Conservation (phyloP, 2,329 filamentous ascomycete species). For the Xylaria sp. region DNA sequence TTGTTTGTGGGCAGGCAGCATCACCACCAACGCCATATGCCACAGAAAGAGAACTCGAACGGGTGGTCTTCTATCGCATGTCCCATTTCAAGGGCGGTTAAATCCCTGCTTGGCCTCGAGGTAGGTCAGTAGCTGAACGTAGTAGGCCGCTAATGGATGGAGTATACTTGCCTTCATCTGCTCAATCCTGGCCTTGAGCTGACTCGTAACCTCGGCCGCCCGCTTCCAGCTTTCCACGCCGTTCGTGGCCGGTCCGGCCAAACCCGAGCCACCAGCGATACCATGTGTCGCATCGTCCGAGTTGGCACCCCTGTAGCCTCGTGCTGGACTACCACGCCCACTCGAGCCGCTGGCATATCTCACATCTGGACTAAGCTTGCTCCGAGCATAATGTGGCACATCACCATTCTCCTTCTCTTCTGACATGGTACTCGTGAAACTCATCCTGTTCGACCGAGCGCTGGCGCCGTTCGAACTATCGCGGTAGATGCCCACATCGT, state of each 20-base stretch:
- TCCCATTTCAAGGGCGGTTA: slow-evolving; percentile 46
- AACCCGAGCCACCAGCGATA: slow-evolving; percentile 29
- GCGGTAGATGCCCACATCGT: slow-evolving; percentile 66
- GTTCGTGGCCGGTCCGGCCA: slow-evolving; percentile 43
- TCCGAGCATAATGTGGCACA: slow-evolving; percentile 50
- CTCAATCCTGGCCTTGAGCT: slow-evolving; percentile 95
- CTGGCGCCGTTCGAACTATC: slow-evolving; percentile 51
- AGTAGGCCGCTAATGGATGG: neutral
- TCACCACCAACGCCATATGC: neutral
- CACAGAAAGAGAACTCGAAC: neutral
- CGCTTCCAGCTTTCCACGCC: slow-evolving; percentile 94
- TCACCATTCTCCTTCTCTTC: slow-evolving; percentile 80
- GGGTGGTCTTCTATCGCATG: neutral
- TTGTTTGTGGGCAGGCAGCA: neutral
- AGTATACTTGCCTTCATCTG: slow-evolving; percentile 79
- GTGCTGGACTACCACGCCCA: slow-evolving; percentile 64
- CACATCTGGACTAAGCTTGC: slow-evolving; percentile 60
- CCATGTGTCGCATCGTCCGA: slow-evolving; percentile 35
- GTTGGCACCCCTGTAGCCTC: slow-evolving; percentile 54
- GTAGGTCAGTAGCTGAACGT: slow-evolving; percentile 19
- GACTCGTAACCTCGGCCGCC: slow-evolving; percentile 95
- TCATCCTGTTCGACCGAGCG: slow-evolving; percentile 58
- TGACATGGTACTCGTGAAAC: slow-evolving; percentile 68
- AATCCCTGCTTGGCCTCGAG: slow-evolving; percentile 57
- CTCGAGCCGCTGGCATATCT: slow-evolving; percentile 61